Evolutionary conservation across 805 yeast genomes (phyloP), one percentile per base, ranked within the genome.

Genomic region (Zygoascus ofunaensis): DNA sequence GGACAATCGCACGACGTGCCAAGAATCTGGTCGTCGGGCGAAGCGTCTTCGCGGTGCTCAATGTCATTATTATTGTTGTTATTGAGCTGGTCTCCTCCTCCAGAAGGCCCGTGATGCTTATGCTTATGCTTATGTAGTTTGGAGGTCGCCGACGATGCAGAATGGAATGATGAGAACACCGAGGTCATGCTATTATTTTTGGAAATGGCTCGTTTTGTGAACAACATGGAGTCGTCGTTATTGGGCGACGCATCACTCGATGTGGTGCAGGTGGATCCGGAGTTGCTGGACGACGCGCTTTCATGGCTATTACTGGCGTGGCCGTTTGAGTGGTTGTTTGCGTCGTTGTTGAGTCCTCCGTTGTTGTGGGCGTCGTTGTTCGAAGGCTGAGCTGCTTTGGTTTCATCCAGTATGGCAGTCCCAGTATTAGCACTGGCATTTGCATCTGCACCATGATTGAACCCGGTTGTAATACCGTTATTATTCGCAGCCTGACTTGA

Each of bases 1-100:
- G 48, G 43, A 49, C 56, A 52, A 17, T 53, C 57, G 43, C 55
- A 52, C n/a, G 55, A 50, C 12, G 57, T 53, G 36, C 54, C 55
- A 38, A 54, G 45, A 28, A 51, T 48, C 5, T n/a, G 23, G 10
- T 23, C 33, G 18, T 36, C 42, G 8, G 32, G 34, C 15, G 15
- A 41, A 24, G 17, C 44, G 14, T 36, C 37, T 20, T 20, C 35
- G 20, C 21, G 14, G 18, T 33, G 30, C 37, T 19, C 14, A 10
- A 18, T 21, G 30, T 22, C 35, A 21, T 24, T 26, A 5, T n/a
- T 37, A 17, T 34, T n/a, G 17, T 26, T 24, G 18, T 38, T 41
- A 33, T 32, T 38, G 17, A 18, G 42, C 30, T 41, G 46, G n/a
- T 38, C 10, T n/a, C 37, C 45, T 15, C 37, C 26, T 22, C 22